Evolutionary conservation across 78 protist genomes (phyloP).

Genomic region (Chrysochromulina tobinii): DNA sequence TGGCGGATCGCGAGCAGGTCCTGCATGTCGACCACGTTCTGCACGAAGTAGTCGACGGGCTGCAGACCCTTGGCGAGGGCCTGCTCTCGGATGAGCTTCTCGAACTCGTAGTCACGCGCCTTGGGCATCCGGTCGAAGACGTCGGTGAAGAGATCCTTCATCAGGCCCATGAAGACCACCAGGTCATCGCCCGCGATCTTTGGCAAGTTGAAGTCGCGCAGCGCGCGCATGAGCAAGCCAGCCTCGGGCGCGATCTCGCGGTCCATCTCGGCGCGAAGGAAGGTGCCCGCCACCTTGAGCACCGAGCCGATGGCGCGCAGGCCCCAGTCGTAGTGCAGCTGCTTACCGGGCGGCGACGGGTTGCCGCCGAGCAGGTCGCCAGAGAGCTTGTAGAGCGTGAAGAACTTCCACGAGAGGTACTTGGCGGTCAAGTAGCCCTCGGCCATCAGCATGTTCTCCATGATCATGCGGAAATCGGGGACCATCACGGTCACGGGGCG

Average conservation of each 20-base stretch:
- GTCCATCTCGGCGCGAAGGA: conserved; percentile 73
- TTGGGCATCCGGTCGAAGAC: background rate
- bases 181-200: conserved; percentile 68
- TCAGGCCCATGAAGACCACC: conserved; percentile 69
- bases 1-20: conserved; percentile 77
- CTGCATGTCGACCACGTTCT: conserved; percentile 72
- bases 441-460: conserved; percentile 77
- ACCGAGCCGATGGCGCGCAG: conserved; percentile 90
- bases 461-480: conserved; percentile 77
- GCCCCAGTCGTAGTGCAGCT: conserved; percentile 90
- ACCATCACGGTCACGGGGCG: conserved; percentile 68
- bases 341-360: conserved; percentile 21
- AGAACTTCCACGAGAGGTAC: conserved; percentile 69
- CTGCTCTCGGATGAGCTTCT: conserved; percentile 16
- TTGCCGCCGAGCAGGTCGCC: conserved; percentile 59
- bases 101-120: conserved; percentile 43
- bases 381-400: conserved; percentile 74
- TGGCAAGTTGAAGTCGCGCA: conserved; percentile 77
- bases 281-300: conserved; percentile 81
- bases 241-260: conserved; percentile 44
- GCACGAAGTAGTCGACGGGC: conserved; percentile 67
- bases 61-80: conserved; percentile 12
- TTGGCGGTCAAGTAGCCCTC: conserved; percentile 56
- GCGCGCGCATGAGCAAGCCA: conserved; percentile 70
- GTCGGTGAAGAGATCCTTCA: conserved; percentile 74